phyloP scores from a whole-genome alignment of 2,329 filamentous ascomycete genomes.

The Tolypocladium cylindrosporum region DNA sequence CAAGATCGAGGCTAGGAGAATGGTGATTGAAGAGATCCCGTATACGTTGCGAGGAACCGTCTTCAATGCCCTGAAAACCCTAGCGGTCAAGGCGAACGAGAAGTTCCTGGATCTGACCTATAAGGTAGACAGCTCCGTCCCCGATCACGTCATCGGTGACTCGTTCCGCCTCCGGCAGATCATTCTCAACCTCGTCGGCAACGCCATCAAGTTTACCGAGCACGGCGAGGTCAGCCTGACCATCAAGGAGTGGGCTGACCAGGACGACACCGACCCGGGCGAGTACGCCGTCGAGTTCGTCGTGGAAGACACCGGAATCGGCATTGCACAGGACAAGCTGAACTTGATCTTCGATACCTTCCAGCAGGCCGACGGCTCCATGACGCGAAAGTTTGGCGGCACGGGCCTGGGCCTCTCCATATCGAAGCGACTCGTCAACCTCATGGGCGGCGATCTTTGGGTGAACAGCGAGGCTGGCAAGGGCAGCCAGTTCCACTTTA shows the following conservation, averaged over 20 bases:
- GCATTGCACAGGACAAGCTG: slow-evolving; percentile 89
- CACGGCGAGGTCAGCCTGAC: slow-evolving; percentile 91
- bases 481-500: slow-evolving; percentile 94
- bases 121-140: slow-evolving; percentile 84
- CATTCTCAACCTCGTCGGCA: slow-evolving; percentile 92
- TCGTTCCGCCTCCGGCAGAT: slow-evolving; percentile 95
- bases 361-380: slow-evolving; percentile 95
- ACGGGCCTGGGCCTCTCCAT: slow-evolving; percentile 91
- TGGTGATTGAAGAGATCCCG: slow-evolving; percentile 97
- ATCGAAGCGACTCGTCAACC: slow-evolving; percentile 84
- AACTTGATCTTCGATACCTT: slow-evolving; percentile 98
- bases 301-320: slow-evolving; percentile 92
- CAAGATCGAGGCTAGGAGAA: slow-evolving; percentile 88
- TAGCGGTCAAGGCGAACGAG: slow-evolving; percentile 96
- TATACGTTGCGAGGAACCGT: slow-evolving; percentile 91
- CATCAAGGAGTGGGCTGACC: slow-evolving; percentile 60
- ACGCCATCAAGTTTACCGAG: slow-evolving; percentile 98
- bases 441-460: slow-evolving; percentile 96
- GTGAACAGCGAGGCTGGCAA: slow-evolving; percentile 86
- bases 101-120: slow-evolving; percentile 89
- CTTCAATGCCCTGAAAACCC: slow-evolving; percentile 92
- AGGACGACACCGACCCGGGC: slow-evolving; percentile 52
- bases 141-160: slow-evolving; percentile 91
- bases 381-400: slow-evolving; percentile 90
- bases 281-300: slow-evolving; percentile 95